These are phyloP conservation scores for Byssothecium circinans DNA, from an alignment of 2,329 filamentous ascomycete species.

Conservation along the genomic window DNA sequence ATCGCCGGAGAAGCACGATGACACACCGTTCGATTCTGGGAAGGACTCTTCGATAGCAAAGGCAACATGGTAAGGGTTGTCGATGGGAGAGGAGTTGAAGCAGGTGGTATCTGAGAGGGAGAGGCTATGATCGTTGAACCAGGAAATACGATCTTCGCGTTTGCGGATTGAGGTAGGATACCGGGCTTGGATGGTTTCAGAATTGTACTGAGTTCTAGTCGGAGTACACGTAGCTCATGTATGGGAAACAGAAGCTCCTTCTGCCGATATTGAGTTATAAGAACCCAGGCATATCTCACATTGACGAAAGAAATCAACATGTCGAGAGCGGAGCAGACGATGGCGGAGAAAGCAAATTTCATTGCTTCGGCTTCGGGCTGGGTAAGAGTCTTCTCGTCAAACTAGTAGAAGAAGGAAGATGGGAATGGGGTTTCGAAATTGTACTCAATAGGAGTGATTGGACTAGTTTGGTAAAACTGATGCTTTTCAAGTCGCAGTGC, in stretches of 20 bases:
- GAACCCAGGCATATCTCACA: conserved; percentile 5
- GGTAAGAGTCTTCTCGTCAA: conserved; percentile 4
- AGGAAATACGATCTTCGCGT: conserved; percentile 5
- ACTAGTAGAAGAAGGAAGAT: conserved; percentile 5
- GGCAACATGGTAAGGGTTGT: conserved; percentile 8
- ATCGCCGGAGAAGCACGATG: conserved; percentile 2
- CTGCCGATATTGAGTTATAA: conserved; percentile 4
- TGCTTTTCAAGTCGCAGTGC: conserved; percentile 8
- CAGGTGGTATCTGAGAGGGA: conserved; percentile 3
- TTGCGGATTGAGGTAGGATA: conserved; percentile 2
- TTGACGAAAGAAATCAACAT: conserved; percentile 8
- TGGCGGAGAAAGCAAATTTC: conserved; percentile 8
- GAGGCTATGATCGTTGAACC: conserved; percentile 4
- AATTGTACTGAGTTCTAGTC: conserved; percentile 16
- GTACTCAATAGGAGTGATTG: conserved; percentile 6
- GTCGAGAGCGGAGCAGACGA: conserved; percentile 7
- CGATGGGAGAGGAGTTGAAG: conserved; percentile 6
- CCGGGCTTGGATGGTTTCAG: conserved; percentile 10
- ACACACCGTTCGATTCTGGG: background rate
- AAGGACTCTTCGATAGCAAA: conserved; percentile 4
- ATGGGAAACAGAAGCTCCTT: conserved; percentile 1
- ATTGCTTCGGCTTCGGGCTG: conserved; percentile 11
- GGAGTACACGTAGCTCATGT: conserved; percentile 11
- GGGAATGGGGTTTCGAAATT: conserved; percentile 2
- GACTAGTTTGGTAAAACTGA: conserved; percentile 9